Percentiles rank a stretch among this genome's conserved stretches.
phyloP scores from a whole-genome alignment of 2,329 filamentous ascomycete species.

The Stemphylium vesicarium region DNA sequence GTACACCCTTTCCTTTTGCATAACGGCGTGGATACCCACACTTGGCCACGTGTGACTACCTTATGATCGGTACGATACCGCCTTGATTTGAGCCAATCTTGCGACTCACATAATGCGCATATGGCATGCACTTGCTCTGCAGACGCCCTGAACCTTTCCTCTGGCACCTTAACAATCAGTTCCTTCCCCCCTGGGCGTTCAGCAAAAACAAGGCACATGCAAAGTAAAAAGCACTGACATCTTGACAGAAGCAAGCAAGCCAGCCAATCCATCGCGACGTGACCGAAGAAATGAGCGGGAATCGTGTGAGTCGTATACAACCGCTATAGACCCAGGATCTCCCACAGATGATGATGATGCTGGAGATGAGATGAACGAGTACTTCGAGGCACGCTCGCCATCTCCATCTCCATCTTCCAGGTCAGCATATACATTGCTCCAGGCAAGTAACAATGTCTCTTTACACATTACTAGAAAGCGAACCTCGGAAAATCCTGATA shows the following conservation, averaged over 20 bases:
- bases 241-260: constrained; percentile 2
- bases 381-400: constrained; percentile 29
- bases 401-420: constrained; percentile 30
- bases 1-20: constrained; percentile 1
- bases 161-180: background rate
- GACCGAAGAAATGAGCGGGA: constrained; percentile 9
- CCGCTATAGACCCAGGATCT: constrained; percentile 31
- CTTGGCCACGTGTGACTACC: background rate
- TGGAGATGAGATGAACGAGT: constrained; percentile 18
- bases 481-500: constrained; percentile 24
- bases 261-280: background rate
- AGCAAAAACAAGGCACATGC: background rate
- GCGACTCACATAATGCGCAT: background rate
- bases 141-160: background rate
- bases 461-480: constrained; percentile 29
- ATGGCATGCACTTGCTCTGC: background rate
- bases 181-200: too few species aligned
- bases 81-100: background rate
- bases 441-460: constrained; percentile 36
- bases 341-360: constrained; percentile 43
- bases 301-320: constrained; percentile 17
- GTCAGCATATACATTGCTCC: constrained; percentile 25
- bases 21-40: background rate
- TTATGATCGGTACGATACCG: too few species aligned
- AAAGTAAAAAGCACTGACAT: constrained; percentile 1